Evolutionary conservation across 106 monocot species (phyloP).

Genomic region (Triglochin maritima): DNA sequence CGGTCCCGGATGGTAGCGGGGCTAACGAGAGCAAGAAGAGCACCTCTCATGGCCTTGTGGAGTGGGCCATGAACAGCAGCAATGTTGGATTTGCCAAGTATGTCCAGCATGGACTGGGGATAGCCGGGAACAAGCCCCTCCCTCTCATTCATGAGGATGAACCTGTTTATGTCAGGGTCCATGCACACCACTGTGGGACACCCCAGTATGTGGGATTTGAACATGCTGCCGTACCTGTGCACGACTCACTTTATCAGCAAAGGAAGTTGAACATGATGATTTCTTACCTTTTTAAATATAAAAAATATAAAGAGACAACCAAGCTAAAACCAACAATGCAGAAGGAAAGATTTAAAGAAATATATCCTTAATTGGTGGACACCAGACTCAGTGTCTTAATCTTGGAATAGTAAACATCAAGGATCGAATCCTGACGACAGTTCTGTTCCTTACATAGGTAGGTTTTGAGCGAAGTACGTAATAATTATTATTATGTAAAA

Average conservation of each 20-base stretch:
- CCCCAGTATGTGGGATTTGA: conserved; percentile 83
- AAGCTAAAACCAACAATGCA: too few species aligned
- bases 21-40: conserved; percentile 51
- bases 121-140: conserved; percentile 86
- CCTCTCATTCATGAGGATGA: conserved; percentile 76
- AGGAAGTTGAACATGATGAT: too few species aligned
- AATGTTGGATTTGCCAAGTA: conserved; percentile 70
- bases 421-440: too few species aligned
- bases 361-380: too few species aligned
- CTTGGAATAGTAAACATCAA: too few species aligned
- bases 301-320: too few species aligned
- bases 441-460: too few species aligned
- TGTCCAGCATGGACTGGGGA: conserved; percentile 84
- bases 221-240: conserved; percentile 71
- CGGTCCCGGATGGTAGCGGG: conserved; percentile 65
- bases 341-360: too few species aligned
- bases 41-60: conserved; percentile 73
- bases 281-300: too few species aligned
- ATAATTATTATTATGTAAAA: too few species aligned
- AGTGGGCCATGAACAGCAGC: conserved; percentile 75
- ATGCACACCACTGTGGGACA: conserved; percentile 90
- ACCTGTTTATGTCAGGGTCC: conserved; percentile 88
- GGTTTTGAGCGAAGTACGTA: too few species aligned
- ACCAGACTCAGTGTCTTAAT: too few species aligned
- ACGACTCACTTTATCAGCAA: neutral